Evolutionary conservation across 495 filamentous ascomycete genomes (phyloP), one percentile per base, ranked within the genome.

Genomic region (Penicillium egyptiacum): DNA sequence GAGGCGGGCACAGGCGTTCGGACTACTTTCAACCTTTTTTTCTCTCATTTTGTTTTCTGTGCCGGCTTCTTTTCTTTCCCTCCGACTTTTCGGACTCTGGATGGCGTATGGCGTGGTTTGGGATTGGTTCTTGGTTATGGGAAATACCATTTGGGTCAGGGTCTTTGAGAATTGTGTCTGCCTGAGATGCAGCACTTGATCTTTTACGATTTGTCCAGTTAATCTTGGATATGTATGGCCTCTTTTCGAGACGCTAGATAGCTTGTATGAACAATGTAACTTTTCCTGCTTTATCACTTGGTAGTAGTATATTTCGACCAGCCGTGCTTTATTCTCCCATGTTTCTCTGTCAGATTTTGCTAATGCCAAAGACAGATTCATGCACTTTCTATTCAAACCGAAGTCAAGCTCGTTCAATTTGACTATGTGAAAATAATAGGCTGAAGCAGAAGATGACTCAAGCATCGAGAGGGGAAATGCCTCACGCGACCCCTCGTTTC

Each of bases 61-160:
- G 53, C 61, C 58, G 65, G 53, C 55, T 60, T 58, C 55, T 40
- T 41, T 39, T 59, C 41, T 66, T 41, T 48, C 45, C 61, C 22
- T 61, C 22, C 43, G 44, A 28, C 43, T 64, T 33, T 52, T 60
- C 51, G 47, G 48, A 55, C 62, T 60, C 60, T 53, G 52, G 55
- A 63, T 52, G 73, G 71, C 68, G 73, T 74, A 69, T 50, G 70
- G 72, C 64, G 70, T 63, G 70, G 43, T 23, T 43, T 55, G 41
- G 58, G 56, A 53, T 55, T 55, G 52, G 65, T 63, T 48, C 14
- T 61, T 60, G 63, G 70, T 64, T 67, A 66, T 53, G 66, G 64
- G 66, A 69, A 68, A 74, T 70, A 71, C 66, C 68, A 65, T 59
- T 60, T 65, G 59, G 66, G 60, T 53, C 44, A 61, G 49, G 64